phyloP scores from a whole-genome alignment of 2,329 filamentous ascomycete genomes.

The Fusarium falciforme region DNA sequence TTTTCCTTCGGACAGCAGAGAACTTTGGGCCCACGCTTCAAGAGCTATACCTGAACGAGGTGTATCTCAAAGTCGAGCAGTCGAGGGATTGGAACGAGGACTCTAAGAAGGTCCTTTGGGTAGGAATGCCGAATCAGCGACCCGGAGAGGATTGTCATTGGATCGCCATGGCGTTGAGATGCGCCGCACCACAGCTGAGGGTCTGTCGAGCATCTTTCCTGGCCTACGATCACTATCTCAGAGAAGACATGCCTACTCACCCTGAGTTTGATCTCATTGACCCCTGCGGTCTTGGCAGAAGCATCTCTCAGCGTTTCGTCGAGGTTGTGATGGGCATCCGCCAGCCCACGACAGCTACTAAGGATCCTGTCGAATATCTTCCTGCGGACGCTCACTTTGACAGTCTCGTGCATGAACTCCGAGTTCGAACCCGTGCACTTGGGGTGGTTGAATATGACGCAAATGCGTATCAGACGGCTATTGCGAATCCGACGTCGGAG shows the following conservation, averaged over 20 bases:
- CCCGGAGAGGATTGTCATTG: slow-evolving; percentile 52
- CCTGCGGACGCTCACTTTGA: slow-evolving; percentile 45
- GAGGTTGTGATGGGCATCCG: slow-evolving; percentile 56
- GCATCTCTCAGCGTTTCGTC: slow-evolving; percentile 59
- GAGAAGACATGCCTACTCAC: slow-evolving; percentile 44
- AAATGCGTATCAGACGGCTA: slow-evolving; percentile 51
- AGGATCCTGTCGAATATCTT: slow-evolving; percentile 50
- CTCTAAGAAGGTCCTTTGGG: slow-evolving; percentile 54
- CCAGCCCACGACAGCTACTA: slow-evolving; percentile 50
- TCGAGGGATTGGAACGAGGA: slow-evolving; percentile 48
- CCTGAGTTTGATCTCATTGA: slow-evolving; percentile 55
- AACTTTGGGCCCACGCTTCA: slow-evolving; percentile 53
- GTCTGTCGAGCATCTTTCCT: slow-evolving; percentile 58
- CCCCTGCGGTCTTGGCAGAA: slow-evolving; percentile 54
- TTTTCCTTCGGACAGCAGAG: slow-evolving; percentile 49
- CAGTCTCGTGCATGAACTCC: slow-evolving; percentile 38
- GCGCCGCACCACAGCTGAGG: slow-evolving; percentile 49
- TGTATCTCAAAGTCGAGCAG: slow-evolving; percentile 58
- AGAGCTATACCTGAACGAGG: slow-evolving; percentile 59
- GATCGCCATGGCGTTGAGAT: slow-evolving; percentile 57
- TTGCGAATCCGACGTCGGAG: slow-evolving; percentile 54
- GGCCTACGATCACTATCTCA: slow-evolving; percentile 56
- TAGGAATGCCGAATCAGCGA: slow-evolving; percentile 57
- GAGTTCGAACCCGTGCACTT: slow-evolving; percentile 38
- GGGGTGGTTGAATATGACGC: slow-evolving; percentile 50